Base-by-base conservation (phyloP, 768 basidiomycete genomes). In the Mycena venus region DNA sequence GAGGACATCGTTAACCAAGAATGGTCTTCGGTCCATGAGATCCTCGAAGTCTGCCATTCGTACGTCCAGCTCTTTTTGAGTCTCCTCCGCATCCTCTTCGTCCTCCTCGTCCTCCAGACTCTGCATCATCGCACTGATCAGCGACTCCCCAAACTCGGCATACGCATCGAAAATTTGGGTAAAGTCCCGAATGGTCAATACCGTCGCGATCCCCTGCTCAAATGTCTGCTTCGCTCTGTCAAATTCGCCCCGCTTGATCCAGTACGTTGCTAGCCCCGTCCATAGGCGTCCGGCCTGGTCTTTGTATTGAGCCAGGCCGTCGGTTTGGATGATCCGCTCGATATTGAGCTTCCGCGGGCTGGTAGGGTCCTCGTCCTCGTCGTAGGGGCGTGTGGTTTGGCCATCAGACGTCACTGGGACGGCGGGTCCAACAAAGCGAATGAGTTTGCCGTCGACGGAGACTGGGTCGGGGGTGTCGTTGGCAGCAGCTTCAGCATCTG, bases 101-200 rank as follows among this genome's bases (percentile, higher is more conserved):
- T 96, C 93, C n/a, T 95, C 95, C 15, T 91, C 91, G 58, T 94
- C 90, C 73, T 93, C 95, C 75, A 98, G 79, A 70, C 90, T 90
- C 72, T 92, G 92, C 96, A 99, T 98, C 82, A 99, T 84, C 0
- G 95, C 94, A 68, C 92, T 94, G 76, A 98, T 94, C 75, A 98
- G 88, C 0, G 93, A 92, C 84, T 99, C 97, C 70, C 92, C 92
- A 80, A 98, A 99, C 79, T 99, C 97, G 42, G 95, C 93, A 82
- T 98, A 99, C 8, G 96, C 93, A 79, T 99, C 98, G 79, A 99
- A 99, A 67, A 99, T 96, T 82, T 99, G 97, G 2, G 96, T 96
- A 82, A 99, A 99, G 84, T 99, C 98, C 38, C 97, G 91, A 76
- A 99, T 93, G 1, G 98, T 99, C 78, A 99, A 85, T 21, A 99